A percentile compares a stretch with the other conserved stretches of the same genome.
Evolutionary conservation across 1,139 yeast genomes (phyloP).

Genomic region (Yamadazyma aaseri): DNA sequence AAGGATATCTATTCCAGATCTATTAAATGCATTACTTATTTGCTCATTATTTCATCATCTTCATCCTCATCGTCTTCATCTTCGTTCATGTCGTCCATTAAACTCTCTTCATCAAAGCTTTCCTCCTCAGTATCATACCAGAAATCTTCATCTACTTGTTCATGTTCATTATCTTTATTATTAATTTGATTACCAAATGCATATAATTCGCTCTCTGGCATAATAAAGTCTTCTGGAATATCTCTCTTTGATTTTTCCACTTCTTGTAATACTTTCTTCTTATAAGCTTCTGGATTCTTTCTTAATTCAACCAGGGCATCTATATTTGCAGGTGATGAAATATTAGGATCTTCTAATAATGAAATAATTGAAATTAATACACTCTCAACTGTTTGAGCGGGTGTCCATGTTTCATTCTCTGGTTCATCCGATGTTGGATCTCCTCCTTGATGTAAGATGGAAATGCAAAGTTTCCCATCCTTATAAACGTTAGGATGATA

Average conservation of each 20-base stretch:
- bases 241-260: conserved; percentile 82
- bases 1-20: conserved; percentile 1
- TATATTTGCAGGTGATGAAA: conserved; percentile 90
- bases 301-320: conserved; percentile 95
- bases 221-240: conserved; percentile 79
- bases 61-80: conserved; percentile 59
- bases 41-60: conserved; percentile 39
- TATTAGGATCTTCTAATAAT: conserved; percentile 89
- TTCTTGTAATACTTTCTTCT: conserved; percentile 74
- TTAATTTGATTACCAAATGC: conserved; percentile 57
- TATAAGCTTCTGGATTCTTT: conserved; percentile 77
- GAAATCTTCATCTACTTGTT: conserved; percentile 78
- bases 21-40: conserved; percentile 13
- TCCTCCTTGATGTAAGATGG: conserved; percentile 87
- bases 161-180: conserved; percentile 48
- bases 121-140: conserved; percentile 76
- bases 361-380: conserved; percentile 89
- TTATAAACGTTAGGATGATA: conserved; percentile 94
- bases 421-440: conserved; percentile 89
- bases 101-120: conserved; percentile 53
- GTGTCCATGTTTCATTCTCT: conserved; percentile 93
- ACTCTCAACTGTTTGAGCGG: conserved; percentile 92
- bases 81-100: conserved; percentile 53
- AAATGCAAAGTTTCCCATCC: conserved; percentile 90
- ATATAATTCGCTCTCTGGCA: conserved; percentile 64